Base-by-base conservation (phyloP, 1,139 yeast genomes). In the Debaryomyces singareniensis region DNA sequence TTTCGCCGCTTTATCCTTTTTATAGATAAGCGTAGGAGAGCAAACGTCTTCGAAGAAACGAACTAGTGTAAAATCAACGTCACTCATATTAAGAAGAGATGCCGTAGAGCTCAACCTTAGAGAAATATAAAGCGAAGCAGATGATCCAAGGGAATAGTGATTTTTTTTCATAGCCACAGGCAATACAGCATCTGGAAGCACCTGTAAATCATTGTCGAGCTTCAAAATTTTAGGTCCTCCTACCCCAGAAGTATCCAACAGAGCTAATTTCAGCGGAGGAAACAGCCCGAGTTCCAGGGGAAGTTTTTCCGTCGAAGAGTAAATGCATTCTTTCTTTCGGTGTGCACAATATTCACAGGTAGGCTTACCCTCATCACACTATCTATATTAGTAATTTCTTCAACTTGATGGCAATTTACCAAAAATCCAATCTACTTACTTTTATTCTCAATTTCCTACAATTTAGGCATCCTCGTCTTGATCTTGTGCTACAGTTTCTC, bases 271-370 rank as follows among this genome's bases (percentile, higher is more conserved):
- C 21, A 7, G 21, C 21, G n/a, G n/a, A n/a, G n/a, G n/a, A n/a
- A n/a, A n/a, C n/a, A n/a, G n/a, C n/a, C n/a, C n/a, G n/a, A n/a
- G n/a, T n/a, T n/a, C n/a, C n/a, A n/a, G n/a, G n/a, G n/a, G n/a
- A n/a, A n/a, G n/a, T n/a, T n/a, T n/a, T n/a, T n/a, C n/a, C n/a
- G n/a, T n/a, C n/a, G 21, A 18, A 7, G 7, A n/a, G n/a, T 18
- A 18, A n/a, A 18, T 18, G 21, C 21, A 18, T 18, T 18, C 21
- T 7, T n/a, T 7, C n/a, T n/a, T n/a, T n/a, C 7, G 7, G n/a
- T 18, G n/a, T 18, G 21, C 21, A 18, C 21, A 18, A n/a, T 18
- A 18, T 18, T 18, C 21, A 18, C 21, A 18, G n/a, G 21, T n/a
- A 18, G 21, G 21, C n/a, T n/a, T 7, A 18, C n/a, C 21, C 21